Conservation (phyloP, 768 basidiomycete genomes). For the Kockovaella imperatae region DNA sequence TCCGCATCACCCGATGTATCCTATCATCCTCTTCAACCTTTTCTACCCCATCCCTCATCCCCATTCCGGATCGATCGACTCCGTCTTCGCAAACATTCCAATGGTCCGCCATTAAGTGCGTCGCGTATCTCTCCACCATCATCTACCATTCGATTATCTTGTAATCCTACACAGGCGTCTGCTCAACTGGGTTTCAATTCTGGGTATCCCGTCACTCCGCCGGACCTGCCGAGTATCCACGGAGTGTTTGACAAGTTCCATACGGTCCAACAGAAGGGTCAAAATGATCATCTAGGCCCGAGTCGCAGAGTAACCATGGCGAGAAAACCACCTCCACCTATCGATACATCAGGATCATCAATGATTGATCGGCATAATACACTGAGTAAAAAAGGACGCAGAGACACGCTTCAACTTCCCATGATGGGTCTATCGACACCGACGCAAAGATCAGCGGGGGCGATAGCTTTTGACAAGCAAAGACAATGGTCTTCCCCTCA, state of each 20-base stretch:
- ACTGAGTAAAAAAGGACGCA: neutral
- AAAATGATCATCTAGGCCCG: neutral
- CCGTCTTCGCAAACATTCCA: too few species aligned
- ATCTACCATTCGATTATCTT: too few species aligned
- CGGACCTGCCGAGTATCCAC: neutral
- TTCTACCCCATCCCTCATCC: too few species aligned
- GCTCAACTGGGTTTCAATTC: too few species aligned
- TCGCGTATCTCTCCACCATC: too few species aligned
- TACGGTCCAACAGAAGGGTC: neutral
- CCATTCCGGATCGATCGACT: too few species aligned
- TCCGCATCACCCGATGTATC: too few species aligned
- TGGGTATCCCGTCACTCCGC: too few species aligned
- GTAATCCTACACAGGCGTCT: too few species aligned
- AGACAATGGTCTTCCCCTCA: neutral
- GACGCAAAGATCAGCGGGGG: neutral
- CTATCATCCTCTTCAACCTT: too few species aligned
- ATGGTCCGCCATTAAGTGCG: too few species aligned
- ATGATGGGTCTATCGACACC: neutral
- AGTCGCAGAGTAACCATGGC: neutral
- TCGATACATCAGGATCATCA: neutral
- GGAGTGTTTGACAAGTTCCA: neutral
- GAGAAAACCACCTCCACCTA: neutral
- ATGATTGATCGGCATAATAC: neutral
- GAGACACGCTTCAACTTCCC: conserved; percentile 1
- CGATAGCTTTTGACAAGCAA: neutral